Evolutionary conservation across 2,329 filamentous ascomycete species (phyloP).

Genomic region (Neospermospora avenae): DNA sequence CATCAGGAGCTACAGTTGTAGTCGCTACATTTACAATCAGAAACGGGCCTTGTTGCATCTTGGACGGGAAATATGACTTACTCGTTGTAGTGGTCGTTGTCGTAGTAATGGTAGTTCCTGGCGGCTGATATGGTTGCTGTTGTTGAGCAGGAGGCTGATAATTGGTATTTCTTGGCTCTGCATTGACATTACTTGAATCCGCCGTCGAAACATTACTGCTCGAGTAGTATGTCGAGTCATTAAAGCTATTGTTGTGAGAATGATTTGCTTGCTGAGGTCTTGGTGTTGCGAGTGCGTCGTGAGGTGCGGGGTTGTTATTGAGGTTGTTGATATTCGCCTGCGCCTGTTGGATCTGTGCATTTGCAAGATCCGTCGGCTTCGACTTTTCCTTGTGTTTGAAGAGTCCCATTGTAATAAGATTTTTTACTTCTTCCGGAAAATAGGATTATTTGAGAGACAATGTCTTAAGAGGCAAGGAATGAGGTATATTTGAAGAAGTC

Average conservation of each 20-base stretch:
- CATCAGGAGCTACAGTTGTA: slow-evolving; percentile 26
- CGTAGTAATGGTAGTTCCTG: slow-evolving; percentile 27
- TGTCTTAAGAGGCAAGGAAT: neutral
- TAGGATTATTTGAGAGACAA: neutral
- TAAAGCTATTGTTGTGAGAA: slow-evolving; percentile 20
- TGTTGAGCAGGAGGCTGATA: slow-evolving; percentile 13
- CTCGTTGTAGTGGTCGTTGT: slow-evolving; percentile 30
- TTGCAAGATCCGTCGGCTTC: slow-evolving; percentile 9
- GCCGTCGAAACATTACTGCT: slow-evolving; percentile 22
- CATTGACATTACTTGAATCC: slow-evolving; percentile 9
- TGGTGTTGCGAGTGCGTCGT: neutral
- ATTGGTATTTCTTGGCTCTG: neutral
- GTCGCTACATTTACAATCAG: slow-evolving; percentile 23
- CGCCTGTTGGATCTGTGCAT: neutral
- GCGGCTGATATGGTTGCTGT: slow-evolving; percentile 16
- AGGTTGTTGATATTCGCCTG: neutral
- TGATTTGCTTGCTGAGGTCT: slow-evolving; percentile 12
- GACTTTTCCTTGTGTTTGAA: slow-evolving; percentile 26
- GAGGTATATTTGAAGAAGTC: neutral
- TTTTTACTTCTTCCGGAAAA: neutral
- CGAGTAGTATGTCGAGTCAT: slow-evolving; percentile 26
- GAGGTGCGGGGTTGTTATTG: neutral
- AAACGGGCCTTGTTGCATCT: no score
- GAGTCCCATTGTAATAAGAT: slow-evolving; percentile 18
- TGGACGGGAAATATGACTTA: slow-evolving; percentile 11